Evolutionary conservation across 768 basidiomycete species (phyloP), one percentile per base, ranked within the genome.

Genomic region (Fibroporia radiculosa): DNA sequence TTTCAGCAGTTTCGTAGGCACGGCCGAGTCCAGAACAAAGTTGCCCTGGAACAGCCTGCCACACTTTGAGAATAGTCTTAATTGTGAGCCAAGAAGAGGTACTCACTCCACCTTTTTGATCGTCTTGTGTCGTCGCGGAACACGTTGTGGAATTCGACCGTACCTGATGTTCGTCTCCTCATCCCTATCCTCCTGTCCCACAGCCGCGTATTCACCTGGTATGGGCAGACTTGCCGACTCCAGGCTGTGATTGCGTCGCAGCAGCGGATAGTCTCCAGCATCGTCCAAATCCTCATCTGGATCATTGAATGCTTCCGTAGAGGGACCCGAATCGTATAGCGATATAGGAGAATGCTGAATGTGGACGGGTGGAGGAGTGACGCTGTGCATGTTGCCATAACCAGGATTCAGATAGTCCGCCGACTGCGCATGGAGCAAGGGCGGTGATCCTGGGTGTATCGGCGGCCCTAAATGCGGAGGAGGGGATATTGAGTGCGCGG

Each of bases 41-140:
- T 98, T 96, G 6, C 95, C 95, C 49, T 90, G 85, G 65, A 89
- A 92, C 12, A 97, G 71, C 52, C 82, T 83, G 33, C 36, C 10
- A 24, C 4, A 7, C 34, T 12, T 18, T 8, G 34, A 8, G 20
- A 26, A 24, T 36, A 36, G 8, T 22, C 29, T 6, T 24, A 18
- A 16, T n/a, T 4, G 5, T 13, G 24, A 8, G 33, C 3, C 13
- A 16, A 23, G 23, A 34, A 14, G 14, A n/a, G 22, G 7, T 14
- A 75, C 79, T 69, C 53, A 84, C 77, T 87, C 87, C 53, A 95
- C 87, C 59, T 80, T 81, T 70, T 96, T 97, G 61, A 92, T 80
- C 0, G 93, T 98, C 72, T 93, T 95, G 71, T 92, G 82, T 41
- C 93, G 68, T 38, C 95, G 68, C 0, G 91, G 84, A 1, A 96